phyloP scores from a whole-genome alignment of 257 asterid species.

The Fraxinus pennsylvanica region DNA sequence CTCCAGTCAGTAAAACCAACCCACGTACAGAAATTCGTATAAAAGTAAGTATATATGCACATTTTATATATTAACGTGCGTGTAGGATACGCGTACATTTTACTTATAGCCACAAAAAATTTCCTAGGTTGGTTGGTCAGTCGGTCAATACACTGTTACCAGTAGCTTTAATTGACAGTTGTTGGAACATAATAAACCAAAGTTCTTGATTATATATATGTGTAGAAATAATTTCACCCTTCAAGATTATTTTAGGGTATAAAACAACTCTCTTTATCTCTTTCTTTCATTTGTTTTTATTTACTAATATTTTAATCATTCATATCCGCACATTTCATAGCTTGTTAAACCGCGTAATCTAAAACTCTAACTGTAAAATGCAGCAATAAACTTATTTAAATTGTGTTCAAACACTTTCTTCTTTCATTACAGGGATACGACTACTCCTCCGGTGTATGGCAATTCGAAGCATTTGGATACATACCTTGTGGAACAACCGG shows the following conservation, averaged over 20 bases:
- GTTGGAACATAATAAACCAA: no score
- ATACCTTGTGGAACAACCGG: slow-evolving; percentile 33
- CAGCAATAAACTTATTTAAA: no score
- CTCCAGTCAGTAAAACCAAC: slow-evolving; percentile 17
- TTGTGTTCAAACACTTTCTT: no score
- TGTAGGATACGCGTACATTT: neutral
- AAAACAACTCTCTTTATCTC: no score
- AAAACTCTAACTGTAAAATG: neutral
- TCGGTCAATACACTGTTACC: no score
- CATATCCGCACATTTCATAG: neutral
- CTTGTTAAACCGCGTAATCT: neutral
- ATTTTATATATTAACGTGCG: neutral
- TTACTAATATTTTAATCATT: no score
- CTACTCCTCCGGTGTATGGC: slow-evolving; percentile 42
- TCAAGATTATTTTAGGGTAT: no score
- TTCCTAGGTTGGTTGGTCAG: no score
- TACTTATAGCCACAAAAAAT: neutral
- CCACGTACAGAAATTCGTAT: slow-evolving; percentile 30
- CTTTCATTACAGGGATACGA: slow-evolving; percentile 32
- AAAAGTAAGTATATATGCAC: neutral
- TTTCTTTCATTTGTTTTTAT: no score
- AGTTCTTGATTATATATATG: no score
- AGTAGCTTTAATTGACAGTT: no score
- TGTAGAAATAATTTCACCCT: no score
- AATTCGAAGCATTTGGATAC: slow-evolving; percentile 37